Evolutionary conservation across 2,329 filamentous ascomycete species (phyloP).

Genomic region (Fusarium euwallaceae): DNA sequence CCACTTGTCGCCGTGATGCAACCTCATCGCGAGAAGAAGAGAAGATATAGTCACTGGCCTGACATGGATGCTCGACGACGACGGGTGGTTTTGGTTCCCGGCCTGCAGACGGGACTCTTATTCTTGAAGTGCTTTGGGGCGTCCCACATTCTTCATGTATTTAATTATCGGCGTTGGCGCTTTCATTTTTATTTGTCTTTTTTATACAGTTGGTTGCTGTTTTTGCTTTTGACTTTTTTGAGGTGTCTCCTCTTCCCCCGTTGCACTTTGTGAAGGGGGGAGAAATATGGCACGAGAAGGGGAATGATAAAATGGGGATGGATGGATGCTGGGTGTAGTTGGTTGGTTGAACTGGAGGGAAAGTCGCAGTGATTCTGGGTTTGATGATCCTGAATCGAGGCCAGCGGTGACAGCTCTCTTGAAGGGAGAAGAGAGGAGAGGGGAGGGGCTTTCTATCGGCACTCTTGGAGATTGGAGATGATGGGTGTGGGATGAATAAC

Average conservation of each 20-base stretch:
- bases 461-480: conserved; percentile 35
- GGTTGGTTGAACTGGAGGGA: conserved; percentile 15
- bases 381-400: conserved; percentile 1
- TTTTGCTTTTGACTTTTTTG: conserved; percentile 13
- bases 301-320: conserved; percentile 28
- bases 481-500: conserved; percentile 41
- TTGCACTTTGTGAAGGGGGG: conserved; percentile 23
- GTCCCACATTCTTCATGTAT: conserved; percentile 41
- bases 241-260: conserved; percentile 18
- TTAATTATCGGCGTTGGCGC: conserved; percentile 44
- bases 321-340: conserved; percentile 20
- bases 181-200: conserved; percentile 28
- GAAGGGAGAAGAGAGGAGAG: conserved; percentile 3
- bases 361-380: conserved; percentile 6
- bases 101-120: conserved; percentile 16
- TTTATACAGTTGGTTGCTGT: conserved; percentile 11
- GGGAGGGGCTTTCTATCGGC: conserved; percentile 28
- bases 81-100: conserved; percentile 24
- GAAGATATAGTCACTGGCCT: conserved; percentile 30
- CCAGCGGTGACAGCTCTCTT: conserved; percentile 27
- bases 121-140: conserved; percentile 17
- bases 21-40: conserved; percentile 23
- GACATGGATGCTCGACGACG: conserved; percentile 31
- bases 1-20: conserved; percentile 32
- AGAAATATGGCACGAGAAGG: conserved; percentile 9